phyloP scores from a whole-genome alignment of 352 stramenopile species.

The Aphanomyces euteiches region DNA sequence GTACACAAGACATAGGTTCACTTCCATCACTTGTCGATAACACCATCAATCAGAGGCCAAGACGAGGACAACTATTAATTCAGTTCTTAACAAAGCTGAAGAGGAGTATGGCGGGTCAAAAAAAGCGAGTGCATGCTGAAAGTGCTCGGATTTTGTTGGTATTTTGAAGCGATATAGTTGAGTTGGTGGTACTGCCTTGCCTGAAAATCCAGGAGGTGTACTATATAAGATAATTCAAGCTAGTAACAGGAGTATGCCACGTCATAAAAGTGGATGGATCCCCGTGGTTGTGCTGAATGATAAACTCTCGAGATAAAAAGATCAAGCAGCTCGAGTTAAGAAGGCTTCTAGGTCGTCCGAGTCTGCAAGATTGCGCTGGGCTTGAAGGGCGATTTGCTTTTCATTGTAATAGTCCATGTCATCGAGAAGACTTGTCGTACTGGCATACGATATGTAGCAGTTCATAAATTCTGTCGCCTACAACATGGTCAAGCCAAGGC shows the following conservation, averaged over 20 bases:
- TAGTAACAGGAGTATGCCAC: too few relatives aligned
- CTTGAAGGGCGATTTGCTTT: constrained; percentile 49
- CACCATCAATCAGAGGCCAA: too few relatives aligned
- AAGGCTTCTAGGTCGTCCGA: constrained; percentile 7
- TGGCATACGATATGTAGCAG: constrained; percentile 52
- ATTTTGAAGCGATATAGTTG: neutral
- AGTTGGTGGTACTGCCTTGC: neutral
- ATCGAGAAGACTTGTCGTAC: constrained; percentile 65
- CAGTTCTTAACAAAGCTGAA: too few relatives aligned
- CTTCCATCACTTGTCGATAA: too few relatives aligned
- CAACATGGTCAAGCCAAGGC: constrained; percentile 28
- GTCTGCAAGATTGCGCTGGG: constrained; percentile 44
- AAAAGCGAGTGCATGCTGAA: too few relatives aligned
- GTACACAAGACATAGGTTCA: too few relatives aligned
- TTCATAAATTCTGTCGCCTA: constrained; percentile 67
- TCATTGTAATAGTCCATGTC: constrained; percentile 67
- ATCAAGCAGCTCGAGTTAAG: neutral
- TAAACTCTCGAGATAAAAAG: too few relatives aligned
- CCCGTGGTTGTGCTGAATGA: too few relatives aligned
- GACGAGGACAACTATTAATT: too few relatives aligned
- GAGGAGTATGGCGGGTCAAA: too few relatives aligned
- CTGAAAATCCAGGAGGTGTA: neutral
- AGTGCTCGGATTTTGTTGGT: too few relatives aligned
- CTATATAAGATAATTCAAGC: constrained; percentile 9
- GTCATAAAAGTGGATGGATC: too few relatives aligned